These are phyloP conservation scores for Pichia manshurica DNA, from an alignment of 805 yeast genomes.

Conservation along the genomic window DNA sequence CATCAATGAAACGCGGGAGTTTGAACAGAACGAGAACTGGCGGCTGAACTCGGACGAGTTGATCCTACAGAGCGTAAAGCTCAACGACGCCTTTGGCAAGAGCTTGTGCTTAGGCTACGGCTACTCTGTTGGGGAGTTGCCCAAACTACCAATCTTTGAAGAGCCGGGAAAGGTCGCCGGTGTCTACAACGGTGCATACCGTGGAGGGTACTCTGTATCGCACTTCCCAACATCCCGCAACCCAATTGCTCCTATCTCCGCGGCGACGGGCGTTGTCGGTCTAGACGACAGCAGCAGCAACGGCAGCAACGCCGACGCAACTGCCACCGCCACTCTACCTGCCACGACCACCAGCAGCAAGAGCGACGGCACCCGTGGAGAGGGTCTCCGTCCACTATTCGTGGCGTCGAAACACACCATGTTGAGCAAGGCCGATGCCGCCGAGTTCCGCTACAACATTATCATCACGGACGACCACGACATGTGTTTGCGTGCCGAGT, in stretches of 20 bases:
- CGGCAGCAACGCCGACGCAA: no score
- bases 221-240: slow-evolving; percentile 3
- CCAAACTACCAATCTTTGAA: slow-evolving; percentile 10
- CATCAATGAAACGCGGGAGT: slow-evolving; percentile 66
- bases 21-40: slow-evolving; percentile 70
- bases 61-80: slow-evolving; percentile 45
- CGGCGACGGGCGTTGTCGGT: not conserved
- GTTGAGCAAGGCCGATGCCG: slow-evolving; percentile 33
- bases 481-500: slow-evolving; percentile 60
- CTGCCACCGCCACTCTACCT: no score
- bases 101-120: slow-evolving; percentile 25
- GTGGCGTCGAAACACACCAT: slow-evolving; percentile 12
- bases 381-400: slow-evolving; percentile 7
- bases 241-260: not conserved
- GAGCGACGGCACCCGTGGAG: slow-evolving; percentile 11
- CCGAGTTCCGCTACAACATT: slow-evolving; percentile 49
- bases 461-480: slow-evolving; percentile 70
- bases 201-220: slow-evolving; percentile 11
- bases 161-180: slow-evolving; percentile 12
- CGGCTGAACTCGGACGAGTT: slow-evolving; percentile 67
- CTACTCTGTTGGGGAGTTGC: slow-evolving; percentile 15
- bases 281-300: not conserved
- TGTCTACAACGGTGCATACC: slow-evolving; percentile 14
- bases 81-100: slow-evolving; percentile 29
- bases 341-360: no score